Percentiles rank a stretch among this genome's conserved stretches.
These are phyloP conservation scores for Celoporthe dispersa DNA, from an alignment of 2,329 filamentous ascomycete genomes.

Conservation along the genomic window DNA sequence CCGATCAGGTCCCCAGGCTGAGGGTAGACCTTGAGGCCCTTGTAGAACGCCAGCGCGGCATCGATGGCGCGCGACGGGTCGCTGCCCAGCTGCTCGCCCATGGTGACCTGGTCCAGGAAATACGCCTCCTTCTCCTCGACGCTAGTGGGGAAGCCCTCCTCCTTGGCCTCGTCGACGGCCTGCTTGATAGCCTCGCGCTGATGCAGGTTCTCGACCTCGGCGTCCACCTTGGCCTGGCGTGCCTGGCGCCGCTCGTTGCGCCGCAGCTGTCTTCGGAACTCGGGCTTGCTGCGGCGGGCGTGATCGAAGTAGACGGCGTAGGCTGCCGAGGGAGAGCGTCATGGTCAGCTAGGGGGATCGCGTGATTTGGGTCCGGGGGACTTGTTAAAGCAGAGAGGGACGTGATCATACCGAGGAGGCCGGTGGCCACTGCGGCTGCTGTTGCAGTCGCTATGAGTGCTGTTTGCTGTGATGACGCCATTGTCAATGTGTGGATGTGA, in stretches of 20 bases:
- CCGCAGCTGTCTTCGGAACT: slow-evolving; percentile 71
- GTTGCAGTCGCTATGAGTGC: slow-evolving; percentile 64
- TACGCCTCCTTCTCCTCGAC: slow-evolving; percentile 93
- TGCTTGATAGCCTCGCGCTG: slow-evolving; percentile 76
- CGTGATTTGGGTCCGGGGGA: neutral
- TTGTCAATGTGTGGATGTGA: slow-evolving; percentile 52
- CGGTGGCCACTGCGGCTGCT: slow-evolving; percentile 63
- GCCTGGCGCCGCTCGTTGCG: slow-evolving; percentile 76
- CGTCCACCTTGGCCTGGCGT: slow-evolving; percentile 73
- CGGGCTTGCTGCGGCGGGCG: slow-evolving; percentile 64
- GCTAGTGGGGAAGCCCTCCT: slow-evolving; percentile 87
- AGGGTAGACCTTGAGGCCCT: slow-evolving; percentile 97
- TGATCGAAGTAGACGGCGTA: slow-evolving; percentile 74
- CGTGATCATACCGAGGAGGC: slow-evolving; percentile 58
- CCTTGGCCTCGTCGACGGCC: slow-evolving; percentile 80
- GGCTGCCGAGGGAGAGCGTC: slow-evolving; percentile 45
- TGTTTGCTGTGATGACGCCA: slow-evolving; percentile 61
- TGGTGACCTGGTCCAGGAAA: slow-evolving; percentile 94
- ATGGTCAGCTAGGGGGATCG: slow-evolving; percentile 23
- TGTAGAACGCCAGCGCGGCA: slow-evolving; percentile 94
- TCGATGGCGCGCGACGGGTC: slow-evolving; percentile 78
- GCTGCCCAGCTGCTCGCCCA: slow-evolving; percentile 80
- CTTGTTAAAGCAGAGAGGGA: slow-evolving; percentile 14
- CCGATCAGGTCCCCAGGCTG: slow-evolving; percentile 88
- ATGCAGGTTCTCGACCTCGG: slow-evolving; percentile 65